Evolutionary conservation across 352 stramenopile genomes (phyloP).

Genomic region (Phytopythium cucurbitacearum): DNA sequence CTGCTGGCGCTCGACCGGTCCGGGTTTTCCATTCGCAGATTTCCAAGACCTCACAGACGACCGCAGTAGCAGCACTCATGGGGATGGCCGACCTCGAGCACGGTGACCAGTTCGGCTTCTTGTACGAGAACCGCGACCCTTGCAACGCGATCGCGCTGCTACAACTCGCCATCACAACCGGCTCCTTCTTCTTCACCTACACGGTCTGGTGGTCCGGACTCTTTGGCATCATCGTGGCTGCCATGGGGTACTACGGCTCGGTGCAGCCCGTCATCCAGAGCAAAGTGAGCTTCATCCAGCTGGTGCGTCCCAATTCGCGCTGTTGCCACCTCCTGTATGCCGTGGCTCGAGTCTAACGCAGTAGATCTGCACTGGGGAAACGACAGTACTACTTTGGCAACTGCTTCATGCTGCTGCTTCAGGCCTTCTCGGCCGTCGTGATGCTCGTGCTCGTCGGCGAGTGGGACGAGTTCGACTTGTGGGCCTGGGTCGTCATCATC

Average conservation of each 20-base stretch:
- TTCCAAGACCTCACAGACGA: no score
- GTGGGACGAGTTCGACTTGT: conserved; percentile 73
- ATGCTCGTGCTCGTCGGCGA: conserved; percentile 72
- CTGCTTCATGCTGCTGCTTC: conserved; percentile 80
- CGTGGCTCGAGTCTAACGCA: neutral
- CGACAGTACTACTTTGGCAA: conserved; percentile 84
- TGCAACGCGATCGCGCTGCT: conserved; percentile 80
- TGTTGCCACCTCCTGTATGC: neutral
- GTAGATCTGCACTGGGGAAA: no score
- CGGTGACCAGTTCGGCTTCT: conserved; percentile 66
- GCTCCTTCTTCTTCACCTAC: conserved; percentile 81
- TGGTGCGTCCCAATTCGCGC: conserved; percentile 38
- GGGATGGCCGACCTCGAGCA: conserved; percentile 70
- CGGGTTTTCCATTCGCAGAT: no score
- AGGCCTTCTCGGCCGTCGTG: conserved; percentile 67
- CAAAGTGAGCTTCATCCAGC: conserved; percentile 88
- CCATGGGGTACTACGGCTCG: conserved; percentile 81
- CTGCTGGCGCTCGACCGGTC: no score
- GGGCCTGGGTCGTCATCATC: conserved; percentile 68
- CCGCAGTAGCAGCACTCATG: neutral
- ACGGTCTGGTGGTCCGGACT: conserved; percentile 76
- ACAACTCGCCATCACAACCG: conserved; percentile 57
- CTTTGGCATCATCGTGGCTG: conserved; percentile 72
- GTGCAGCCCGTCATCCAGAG: conserved; percentile 81
- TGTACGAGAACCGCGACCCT: conserved; percentile 82